phyloP scores from a whole-genome alignment of 2,329 filamentous ascomycete genomes.

The Pyrenophora teres region DNA sequence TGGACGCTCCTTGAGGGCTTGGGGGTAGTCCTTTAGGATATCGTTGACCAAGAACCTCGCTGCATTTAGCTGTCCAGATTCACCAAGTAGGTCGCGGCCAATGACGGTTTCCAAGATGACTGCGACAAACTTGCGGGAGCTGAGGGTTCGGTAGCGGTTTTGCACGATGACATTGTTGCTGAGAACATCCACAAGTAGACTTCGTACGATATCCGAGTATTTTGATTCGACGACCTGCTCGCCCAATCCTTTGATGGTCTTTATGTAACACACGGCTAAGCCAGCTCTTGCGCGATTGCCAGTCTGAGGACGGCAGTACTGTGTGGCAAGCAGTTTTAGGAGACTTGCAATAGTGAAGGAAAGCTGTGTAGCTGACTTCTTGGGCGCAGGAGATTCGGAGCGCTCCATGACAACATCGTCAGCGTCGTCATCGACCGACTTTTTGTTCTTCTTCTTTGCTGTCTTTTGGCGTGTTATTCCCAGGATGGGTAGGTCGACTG shows the following conservation, averaged over 20 bases:
- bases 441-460: conserved; percentile 75
- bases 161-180: conserved; percentile 75
- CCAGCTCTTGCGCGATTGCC: conserved; percentile 81
- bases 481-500: conserved; percentile 48
- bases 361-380: conserved; percentile 71
- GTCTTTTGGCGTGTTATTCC: conserved; percentile 57
- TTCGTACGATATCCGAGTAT: conserved; percentile 80
- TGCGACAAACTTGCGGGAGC: conserved; percentile 82
- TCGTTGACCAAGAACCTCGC: conserved; percentile 83
- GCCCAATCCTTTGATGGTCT: conserved; percentile 76
- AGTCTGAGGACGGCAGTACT: conserved; percentile 79
- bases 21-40: conserved; percentile 91
- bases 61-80: conserved; percentile 84
- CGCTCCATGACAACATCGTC: conserved; percentile 72
- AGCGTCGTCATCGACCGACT: conserved; percentile 65
- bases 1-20: conserved; percentile 80
- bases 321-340: conserved; percentile 74
- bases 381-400: conserved; percentile 75
- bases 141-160: conserved; percentile 85
- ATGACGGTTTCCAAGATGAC: conserved; percentile 83
- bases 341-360: conserved; percentile 77
- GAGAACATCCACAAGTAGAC: conserved; percentile 79
- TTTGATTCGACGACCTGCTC: conserved; percentile 81
- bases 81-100: conserved; percentile 79
- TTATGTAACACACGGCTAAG: conserved; percentile 84